Evolutionary conservation across 2,329 filamentous ascomycete genomes (phyloP), one percentile per base, ranked within the genome.

Genomic region (Colletotrichum sublineola): DNA sequence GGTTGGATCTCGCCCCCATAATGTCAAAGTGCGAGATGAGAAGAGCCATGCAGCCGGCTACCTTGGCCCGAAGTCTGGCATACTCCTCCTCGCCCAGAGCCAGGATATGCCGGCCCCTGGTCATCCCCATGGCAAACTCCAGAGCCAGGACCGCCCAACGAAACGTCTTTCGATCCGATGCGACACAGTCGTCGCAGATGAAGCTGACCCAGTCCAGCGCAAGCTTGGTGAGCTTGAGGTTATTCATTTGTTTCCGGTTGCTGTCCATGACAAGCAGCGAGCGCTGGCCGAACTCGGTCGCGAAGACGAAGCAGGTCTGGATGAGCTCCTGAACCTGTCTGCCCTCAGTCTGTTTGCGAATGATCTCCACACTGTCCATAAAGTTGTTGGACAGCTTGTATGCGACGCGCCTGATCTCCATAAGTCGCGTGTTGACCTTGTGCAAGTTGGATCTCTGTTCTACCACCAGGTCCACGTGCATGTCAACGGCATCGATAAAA

Each of bases 21-120:
- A 99, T 98, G 81, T 99, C 96, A 78, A 99, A 99, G 82, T 99
- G 96, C 12, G 95, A 98, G 76, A 99, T 98, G 61, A 99, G 87
- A 33, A 99, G 88, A 29, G 94, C 95, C 96, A 99, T 99, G 81
- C 96, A 99, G 0, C 96, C 96, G 11, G 95, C 95, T 6, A 99
- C 96, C 81, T 98, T 98, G 70, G 90, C 87, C 56, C 96, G 90
- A 74, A 99, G 86, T 74, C 88, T 91, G 7, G 91, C 89, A 80
- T 97, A 99, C 79, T 99, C 96, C 52, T 93, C 90, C 71, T 97
- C 94, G 52, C 92, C 94, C 72, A 99, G 91, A 0, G 92, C 94
- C n/a, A 99, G 84, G 60, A 99, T 97, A 77, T 97, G 95, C 71
- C 95, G 92, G 14, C 96, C 96, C 64, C 94, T 90, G 0, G 96